These are phyloP conservation scores for Strobilomyces dryophilus DNA, from an alignment of 768 basidiomycete species.

Conservation along the genomic window DNA sequence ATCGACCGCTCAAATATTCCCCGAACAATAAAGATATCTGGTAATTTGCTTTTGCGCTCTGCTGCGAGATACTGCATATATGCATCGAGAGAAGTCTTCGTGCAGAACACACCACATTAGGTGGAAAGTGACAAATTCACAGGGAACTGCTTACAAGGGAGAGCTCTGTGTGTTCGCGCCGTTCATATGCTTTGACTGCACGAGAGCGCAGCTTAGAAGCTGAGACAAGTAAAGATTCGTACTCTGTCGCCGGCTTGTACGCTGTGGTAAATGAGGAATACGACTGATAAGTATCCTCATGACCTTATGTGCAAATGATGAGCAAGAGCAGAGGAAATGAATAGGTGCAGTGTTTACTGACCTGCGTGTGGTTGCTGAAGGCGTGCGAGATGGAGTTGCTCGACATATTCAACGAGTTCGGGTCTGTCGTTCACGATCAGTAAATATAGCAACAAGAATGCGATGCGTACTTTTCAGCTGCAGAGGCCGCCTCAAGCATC, in stretches of 20 bases:
- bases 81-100: slow-evolving; percentile 45
- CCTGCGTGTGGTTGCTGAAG: slow-evolving; percentile 76
- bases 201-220: slow-evolving; percentile 70
- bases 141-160: slow-evolving; percentile 45
- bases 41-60: slow-evolving; percentile 58
- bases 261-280: slow-evolving; percentile 90
- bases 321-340: neutral
- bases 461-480: slow-evolving; percentile 42
- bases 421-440: slow-evolving; percentile 30
- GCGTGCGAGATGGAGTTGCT: slow-evolving; percentile 58
- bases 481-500: slow-evolving; percentile 46
- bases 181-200: slow-evolving; percentile 56
- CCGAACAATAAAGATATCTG: slow-evolving; percentile 52
- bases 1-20: slow-evolving; percentile 73
- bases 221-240: slow-evolving; percentile 69
- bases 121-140: neutral
- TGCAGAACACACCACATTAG: slow-evolving; percentile 15
- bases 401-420: slow-evolving; percentile 46
- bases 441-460: neutral
- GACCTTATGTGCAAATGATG: slow-evolving; percentile 40
- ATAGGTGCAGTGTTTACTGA: slow-evolving; percentile 26
- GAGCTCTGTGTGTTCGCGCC: slow-evolving; percentile 60
- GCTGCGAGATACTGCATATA: slow-evolving; percentile 60
- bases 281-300: slow-evolving; percentile 75
- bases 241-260: slow-evolving; percentile 67